phyloP scores from a whole-genome alignment of 2,329 filamentous ascomycete species.

The Nigrograna mackinnonii region DNA sequence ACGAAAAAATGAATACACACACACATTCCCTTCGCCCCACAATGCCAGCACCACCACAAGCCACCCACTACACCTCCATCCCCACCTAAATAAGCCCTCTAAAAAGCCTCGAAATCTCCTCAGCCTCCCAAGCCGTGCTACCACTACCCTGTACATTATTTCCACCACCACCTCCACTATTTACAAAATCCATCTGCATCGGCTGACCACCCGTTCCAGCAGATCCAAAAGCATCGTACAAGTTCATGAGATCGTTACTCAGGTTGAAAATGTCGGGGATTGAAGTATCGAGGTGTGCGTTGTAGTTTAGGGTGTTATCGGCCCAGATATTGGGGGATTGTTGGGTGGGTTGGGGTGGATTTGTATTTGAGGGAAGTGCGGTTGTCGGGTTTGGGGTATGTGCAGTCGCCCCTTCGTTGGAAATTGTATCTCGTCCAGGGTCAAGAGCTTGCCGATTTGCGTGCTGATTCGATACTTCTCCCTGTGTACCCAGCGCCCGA shows the following conservation, averaged over 20 bases:
- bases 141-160: constrained; percentile 2
- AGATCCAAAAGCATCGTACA: constrained; percentile 11
- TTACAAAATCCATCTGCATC: background rate
- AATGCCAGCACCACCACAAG: too few species aligned
- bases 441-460: too few species aligned
- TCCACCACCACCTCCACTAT: too few species aligned
- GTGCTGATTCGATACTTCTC: background rate
- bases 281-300: constrained; percentile 4
- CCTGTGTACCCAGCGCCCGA: constrained; percentile 10
- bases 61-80: too few species aligned
- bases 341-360: background rate
- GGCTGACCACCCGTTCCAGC: background rate
- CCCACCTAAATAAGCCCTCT: constrained; percentile 12
- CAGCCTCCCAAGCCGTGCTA: constrained; percentile 8
- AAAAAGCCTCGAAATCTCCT: constrained; percentile 12
- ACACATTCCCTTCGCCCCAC: too few species aligned
- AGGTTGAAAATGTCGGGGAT: constrained; percentile 18
- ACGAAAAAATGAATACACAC: too few species aligned
- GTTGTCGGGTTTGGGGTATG: background rate
- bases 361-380: background rate
- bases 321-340: background rate
- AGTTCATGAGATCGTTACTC: constrained; percentile 8
- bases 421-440: background rate
- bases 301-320: constrained; percentile 2
- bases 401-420: background rate